Evolutionary conservation across 306 rosid genomes (phyloP).

Genomic region (Macrotyloma uniflorum): DNA sequence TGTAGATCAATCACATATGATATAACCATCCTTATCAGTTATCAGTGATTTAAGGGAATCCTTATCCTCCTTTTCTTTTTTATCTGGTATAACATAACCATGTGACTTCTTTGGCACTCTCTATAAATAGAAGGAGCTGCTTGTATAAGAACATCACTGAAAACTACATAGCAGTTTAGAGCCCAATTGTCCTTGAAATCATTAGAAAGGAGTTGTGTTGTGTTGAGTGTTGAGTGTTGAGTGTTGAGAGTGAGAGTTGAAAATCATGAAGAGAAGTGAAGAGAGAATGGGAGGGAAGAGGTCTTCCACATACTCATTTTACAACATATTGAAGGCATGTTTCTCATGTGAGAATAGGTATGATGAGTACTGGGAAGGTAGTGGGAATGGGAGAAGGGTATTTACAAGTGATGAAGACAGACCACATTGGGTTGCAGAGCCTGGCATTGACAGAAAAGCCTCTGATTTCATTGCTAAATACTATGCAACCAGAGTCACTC

Average conservation of each 20-base stretch:
- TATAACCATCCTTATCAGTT: constrained; percentile 31
- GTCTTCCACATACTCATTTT: constrained; percentile 49
- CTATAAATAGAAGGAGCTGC: constrained; percentile 48
- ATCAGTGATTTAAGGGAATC: constrained; percentile 45
- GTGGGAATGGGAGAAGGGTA: constrained; percentile 53
- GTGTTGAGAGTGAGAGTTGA: not conserved
- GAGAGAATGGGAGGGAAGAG: constrained; percentile 47
- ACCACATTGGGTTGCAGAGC: constrained; percentile 69
- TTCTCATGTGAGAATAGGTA: constrained; percentile 49
- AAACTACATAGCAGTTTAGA: not conserved
- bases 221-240: too few species aligned
- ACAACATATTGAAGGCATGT: constrained; percentile 54
- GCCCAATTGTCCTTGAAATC: not conserved
- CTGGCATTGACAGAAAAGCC: constrained; percentile 79
- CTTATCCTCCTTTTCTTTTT: constrained; percentile 31
- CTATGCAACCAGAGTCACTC: constrained; percentile 56
- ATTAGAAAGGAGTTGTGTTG: not conserved
- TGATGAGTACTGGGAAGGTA: constrained; percentile 51
- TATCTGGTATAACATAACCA: not conserved
- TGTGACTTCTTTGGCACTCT: constrained; percentile 18
- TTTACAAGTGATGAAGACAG: constrained; percentile 73
- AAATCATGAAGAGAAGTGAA: not conserved
- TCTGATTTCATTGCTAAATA: constrained; percentile 71
- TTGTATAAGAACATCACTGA: not conserved
- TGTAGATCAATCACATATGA: constrained; percentile 18